Evolutionary conservation across 805 yeast genomes (phyloP), one percentile per base, ranked within the genome.

Genomic region (Yamadazyma akitaensis): DNA sequence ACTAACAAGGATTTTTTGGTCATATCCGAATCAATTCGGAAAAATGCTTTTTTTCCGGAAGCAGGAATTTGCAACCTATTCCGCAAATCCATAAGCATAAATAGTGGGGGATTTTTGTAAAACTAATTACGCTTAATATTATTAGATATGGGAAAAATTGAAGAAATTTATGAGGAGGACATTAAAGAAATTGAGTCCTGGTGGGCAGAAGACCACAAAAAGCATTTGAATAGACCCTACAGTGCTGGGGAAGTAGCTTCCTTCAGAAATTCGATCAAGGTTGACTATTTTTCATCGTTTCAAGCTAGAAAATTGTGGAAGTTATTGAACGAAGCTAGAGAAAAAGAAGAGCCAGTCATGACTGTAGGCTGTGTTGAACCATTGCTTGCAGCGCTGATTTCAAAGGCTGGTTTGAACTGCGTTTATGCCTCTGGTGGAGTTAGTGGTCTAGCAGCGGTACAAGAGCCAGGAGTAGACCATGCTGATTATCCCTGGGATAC

Each of bases 401-500:
- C 80, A 2, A 59, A 61, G 18, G 73, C 77, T 21, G 52, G 52
- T 50, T 79, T 79, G 55, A 80, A 76, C 55, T 77, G 70, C 17
- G 69, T 73, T 7, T 83, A 76, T 57, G 75, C 78, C 30, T 76
- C 82, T 26, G 86, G 86, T 0, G 82, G 82, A 81, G 87, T 82
- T 2, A 69, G 80, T 18, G 73, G 77, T 1, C 56, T 81, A 50
- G 80, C 83, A 8, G 72, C 83, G 3, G 81, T 85, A 2, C 76
- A 80, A 55, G 86, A 82, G 53, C 83, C 80, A 2, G 74, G 81
- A 2, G 84, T 85, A 1, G 87, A 82, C 56, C 79, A 80, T 59
- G 87, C 85, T 17, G 87, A 82, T 58, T 82, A 82, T 56, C 86
- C 87, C 0, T 81, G 81, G 54, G 81, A 81, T 53, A 82, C 87